These are phyloP conservation scores for Digitaria exilis DNA, from an alignment of 202 grass and related monocot genomes.

Conservation along the genomic window DNA sequence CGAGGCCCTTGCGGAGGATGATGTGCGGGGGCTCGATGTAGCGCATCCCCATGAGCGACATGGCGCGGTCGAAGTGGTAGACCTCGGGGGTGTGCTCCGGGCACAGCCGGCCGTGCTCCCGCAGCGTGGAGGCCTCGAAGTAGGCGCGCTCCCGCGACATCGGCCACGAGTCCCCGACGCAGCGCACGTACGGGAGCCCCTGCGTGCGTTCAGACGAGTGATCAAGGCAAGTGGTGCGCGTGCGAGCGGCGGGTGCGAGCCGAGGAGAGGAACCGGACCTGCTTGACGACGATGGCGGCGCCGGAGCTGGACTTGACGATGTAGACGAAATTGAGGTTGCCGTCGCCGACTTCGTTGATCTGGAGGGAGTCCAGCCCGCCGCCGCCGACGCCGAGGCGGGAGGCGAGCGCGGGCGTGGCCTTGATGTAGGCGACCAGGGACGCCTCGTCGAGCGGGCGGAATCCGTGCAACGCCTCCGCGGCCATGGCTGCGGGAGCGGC, in stretches of 20 bases:
- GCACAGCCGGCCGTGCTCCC: slow-evolving; percentile 66
- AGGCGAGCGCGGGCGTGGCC: slow-evolving; percentile 57
- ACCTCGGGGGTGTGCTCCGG: slow-evolving; percentile 80
- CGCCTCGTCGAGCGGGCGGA: slow-evolving; percentile 69
- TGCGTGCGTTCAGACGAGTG: no score
- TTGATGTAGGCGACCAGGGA: slow-evolving; percentile 88
- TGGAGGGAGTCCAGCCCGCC: slow-evolving; percentile 43
- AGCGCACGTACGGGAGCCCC: slow-evolving; percentile 86
- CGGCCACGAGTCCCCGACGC: slow-evolving; percentile 81
- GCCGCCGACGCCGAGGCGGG: slow-evolving; percentile 67
- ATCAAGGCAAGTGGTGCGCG: no score
- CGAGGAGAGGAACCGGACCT: slow-evolving; percentile 32
- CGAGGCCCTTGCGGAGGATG: slow-evolving; percentile 92
- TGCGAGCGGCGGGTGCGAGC: no score
- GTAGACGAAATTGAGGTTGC: slow-evolving; percentile 99
- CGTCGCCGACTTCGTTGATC: slow-evolving; percentile 89
- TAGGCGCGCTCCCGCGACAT: slow-evolving; percentile 92
- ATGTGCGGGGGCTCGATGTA: slow-evolving; percentile 88
- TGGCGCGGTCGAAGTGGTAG: slow-evolving; percentile 85
- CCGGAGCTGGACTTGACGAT: slow-evolving; percentile 72
- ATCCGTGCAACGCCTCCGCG: slow-evolving; percentile 38
- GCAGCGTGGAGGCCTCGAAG: slow-evolving; percentile 74
- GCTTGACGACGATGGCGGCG: slow-evolving; percentile 83
- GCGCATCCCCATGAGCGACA: slow-evolving; percentile 93
- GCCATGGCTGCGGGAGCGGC: slow-evolving; percentile 38